Evolutionary conservation across 148 eudicot species (phyloP).

Genomic region (Dianthus caryophyllus): DNA sequence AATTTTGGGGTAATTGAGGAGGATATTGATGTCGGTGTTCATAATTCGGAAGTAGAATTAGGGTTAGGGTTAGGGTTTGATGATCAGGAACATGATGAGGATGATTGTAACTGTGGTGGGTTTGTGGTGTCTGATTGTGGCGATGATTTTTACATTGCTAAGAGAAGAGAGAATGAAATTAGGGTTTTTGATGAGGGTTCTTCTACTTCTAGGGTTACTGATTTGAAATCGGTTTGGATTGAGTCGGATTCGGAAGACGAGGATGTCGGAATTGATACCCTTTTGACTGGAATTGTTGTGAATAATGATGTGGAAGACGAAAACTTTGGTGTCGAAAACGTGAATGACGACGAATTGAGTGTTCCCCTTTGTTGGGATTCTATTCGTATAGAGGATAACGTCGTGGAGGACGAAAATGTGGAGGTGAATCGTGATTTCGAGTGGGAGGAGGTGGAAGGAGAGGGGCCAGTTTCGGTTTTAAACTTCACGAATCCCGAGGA

Average conservation of each 20-base stretch:
- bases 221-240: slow-evolving; percentile 28
- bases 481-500: slow-evolving; percentile 28
- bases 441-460: slow-evolving; percentile 64
- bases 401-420: slow-evolving; percentile 26
- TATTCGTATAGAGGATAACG: slow-evolving; percentile 31
- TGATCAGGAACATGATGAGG: slow-evolving; percentile 13
- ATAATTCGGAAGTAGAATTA: slow-evolving; percentile 36
- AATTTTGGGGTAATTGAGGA: slow-evolving; percentile 31
- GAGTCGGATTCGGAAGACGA: slow-evolving; percentile 37
- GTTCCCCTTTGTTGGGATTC: slow-evolving; percentile 44
- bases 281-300: slow-evolving; percentile 22
- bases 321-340: slow-evolving; percentile 23
- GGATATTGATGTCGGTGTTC: slow-evolving; percentile 29
- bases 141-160: slow-evolving; percentile 41
- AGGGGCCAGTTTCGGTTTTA: slow-evolving; percentile 27
- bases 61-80: slow-evolving; percentile 34
- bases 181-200: slow-evolving; percentile 9
- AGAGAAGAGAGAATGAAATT: slow-evolving; percentile 25
- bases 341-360: slow-evolving; percentile 29
- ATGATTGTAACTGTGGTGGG: slow-evolving; percentile 33
- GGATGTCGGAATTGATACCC: slow-evolving; percentile 23
- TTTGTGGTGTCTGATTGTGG: slow-evolving; percentile 41
- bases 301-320: slow-evolving; percentile 35
- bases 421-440: slow-evolving; percentile 44
- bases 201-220: slow-evolving; percentile 26